Evolutionary conservation across 2,329 filamentous ascomycete species (phyloP).

Genomic region (Clonostachys solani): DNA sequence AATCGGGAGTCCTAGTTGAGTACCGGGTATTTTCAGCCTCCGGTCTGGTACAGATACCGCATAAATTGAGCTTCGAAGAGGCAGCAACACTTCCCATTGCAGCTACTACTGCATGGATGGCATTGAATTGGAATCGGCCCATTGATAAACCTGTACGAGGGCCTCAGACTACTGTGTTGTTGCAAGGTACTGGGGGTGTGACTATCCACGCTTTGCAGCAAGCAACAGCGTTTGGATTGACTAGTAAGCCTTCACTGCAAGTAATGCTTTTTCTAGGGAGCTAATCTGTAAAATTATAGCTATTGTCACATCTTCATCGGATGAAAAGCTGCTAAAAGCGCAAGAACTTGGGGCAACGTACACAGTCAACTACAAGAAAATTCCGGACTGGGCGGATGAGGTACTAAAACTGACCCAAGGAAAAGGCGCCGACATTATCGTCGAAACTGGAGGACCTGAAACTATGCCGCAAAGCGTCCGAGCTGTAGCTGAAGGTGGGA

Average conservation of each 20-base stretch:
- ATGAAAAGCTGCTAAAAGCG: conserved; percentile 35
- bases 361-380: conserved; percentile 43
- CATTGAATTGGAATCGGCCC: conserved; percentile 4
- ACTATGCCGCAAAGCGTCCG: conserved; percentile 39
- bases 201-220: conserved; percentile 36
- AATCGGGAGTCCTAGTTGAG: conserved; percentile 5
- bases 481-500: conserved; percentile 35
- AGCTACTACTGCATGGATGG: conserved; percentile 9
- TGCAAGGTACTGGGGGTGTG: conserved; percentile 45
- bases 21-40: conserved; percentile 9
- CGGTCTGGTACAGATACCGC: conserved; percentile 8
- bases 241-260: neutral
- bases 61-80: conserved; percentile 9
- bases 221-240: conserved; percentile 29
- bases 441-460: conserved; percentile 31
- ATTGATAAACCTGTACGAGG: neutral
- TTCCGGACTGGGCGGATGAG: conserved; percentile 36
- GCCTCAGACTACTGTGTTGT: conserved; percentile 31
- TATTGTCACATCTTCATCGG: conserved; percentile 45
- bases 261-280: conserved; percentile 9
- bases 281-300: conserved; percentile 17
- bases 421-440: conserved; percentile 33
- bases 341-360: conserved; percentile 33
- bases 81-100: conserved; percentile 9
- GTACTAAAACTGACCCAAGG: conserved; percentile 35